phyloP scores from a whole-genome alignment of 805 yeast species.

The Isabelozyma heimii region DNA sequence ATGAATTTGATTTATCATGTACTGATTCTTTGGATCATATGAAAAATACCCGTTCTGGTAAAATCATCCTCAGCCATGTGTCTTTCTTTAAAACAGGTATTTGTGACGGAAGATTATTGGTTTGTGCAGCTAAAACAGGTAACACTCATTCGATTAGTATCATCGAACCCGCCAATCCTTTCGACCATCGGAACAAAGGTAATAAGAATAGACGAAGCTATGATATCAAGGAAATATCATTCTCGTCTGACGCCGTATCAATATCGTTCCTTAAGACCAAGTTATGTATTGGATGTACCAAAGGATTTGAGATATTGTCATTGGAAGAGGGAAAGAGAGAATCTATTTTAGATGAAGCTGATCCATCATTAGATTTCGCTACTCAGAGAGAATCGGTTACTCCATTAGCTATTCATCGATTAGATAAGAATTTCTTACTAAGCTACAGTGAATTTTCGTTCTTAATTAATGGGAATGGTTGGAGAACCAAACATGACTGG shows the following conservation, averaged over 20 bases:
- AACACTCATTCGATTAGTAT: constrained; percentile 77
- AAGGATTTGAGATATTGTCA: constrained; percentile 93
- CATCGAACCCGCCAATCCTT: constrained; percentile 85
- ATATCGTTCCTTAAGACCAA: constrained; percentile 86
- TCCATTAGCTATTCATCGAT: constrained; percentile 88
- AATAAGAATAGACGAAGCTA: constrained; percentile 58
- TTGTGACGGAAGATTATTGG: constrained; percentile 82
- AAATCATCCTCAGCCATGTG: constrained; percentile 82
- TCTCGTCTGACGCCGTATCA: constrained; percentile 87
- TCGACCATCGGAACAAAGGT: constrained; percentile 50
- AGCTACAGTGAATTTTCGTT: constrained; percentile 93
- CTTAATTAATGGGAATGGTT: constrained; percentile 90
- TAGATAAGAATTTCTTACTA: constrained; percentile 83
- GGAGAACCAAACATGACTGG: constrained; percentile 94
- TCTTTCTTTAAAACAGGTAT: constrained; percentile 90
- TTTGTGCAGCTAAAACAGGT: constrained; percentile 85
- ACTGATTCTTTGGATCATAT: constrained; percentile 46
- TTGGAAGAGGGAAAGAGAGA: constrained; percentile 82
- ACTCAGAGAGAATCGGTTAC: constrained; percentile 72
- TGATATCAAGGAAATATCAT: constrained; percentile 71
- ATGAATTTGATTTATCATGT: constrained; percentile 65
- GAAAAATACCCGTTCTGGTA: constrained; percentile 61
- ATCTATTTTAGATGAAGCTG: constrained; percentile 94
- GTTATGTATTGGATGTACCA: constrained; percentile 92
- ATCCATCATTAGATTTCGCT: constrained; percentile 93